Base-by-base conservation (phyloP, 768 basidiomycete genomes). In the Collybiopsis luxurians region DNA sequence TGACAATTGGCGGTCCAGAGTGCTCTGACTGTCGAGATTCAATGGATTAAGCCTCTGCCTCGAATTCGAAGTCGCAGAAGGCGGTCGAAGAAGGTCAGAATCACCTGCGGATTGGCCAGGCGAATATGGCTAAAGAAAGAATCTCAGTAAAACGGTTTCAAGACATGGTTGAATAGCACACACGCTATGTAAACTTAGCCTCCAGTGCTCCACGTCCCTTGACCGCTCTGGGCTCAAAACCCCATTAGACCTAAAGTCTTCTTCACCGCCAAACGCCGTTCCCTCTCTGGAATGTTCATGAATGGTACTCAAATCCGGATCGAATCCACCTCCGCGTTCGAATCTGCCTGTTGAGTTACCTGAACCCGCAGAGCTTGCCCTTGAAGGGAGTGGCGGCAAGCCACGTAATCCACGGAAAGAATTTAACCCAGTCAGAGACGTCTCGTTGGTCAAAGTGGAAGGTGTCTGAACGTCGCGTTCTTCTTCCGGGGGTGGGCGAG, bases 231-330 rank as follows among this genome's bases (percentile, higher is more conserved):
- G 34, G 23, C 11, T 52, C 15, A 52, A 28, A n/a, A 21, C 38
- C 13, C 42, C 53, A 21, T 24, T 28, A 19, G 26, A 10, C 19
- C 31, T 12, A 30, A 31, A 49, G 26, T 40, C 40, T 9, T 54
- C 53, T n/a, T 54, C 54, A 2, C 34, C 54, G 19, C 45, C 45
- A 26, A 24, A 31, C 36, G 54, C 26, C 28, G 54, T 46, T 12
- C 54, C 54, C 21, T 55, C 54, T 24, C 54, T 45, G 10, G 54
- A 55, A 47, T 55, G 54, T 48, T 55, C 54, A 38, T 55, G 54
- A 46, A 55, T 55, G 4, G 54, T 55, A 24, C 54, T 55, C 24
- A 55, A 47, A 38, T 47, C 54, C 21, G 28, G 30, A 21, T 45
- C 54, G 28, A 46, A 55, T 15, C 30, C 30, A 47, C 21, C 24